These are phyloP conservation scores for Wilcoxina mikolae DNA, from an alignment of 495 filamentous ascomycete genomes.

Conservation along the genomic window DNA sequence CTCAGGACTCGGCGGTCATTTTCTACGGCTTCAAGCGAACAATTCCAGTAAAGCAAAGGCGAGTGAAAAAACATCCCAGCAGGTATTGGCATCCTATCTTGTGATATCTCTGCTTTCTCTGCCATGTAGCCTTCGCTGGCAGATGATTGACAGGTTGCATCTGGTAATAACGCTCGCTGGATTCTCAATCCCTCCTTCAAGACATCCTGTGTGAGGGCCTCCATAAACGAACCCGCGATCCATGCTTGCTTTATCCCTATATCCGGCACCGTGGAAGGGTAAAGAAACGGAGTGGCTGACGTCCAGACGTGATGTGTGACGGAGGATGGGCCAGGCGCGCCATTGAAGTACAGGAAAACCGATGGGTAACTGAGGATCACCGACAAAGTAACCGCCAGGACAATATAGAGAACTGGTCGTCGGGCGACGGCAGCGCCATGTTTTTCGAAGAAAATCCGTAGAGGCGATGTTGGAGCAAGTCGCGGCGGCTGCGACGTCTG, in stretches of 20 bases:
- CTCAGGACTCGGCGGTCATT: constrained; percentile 43
- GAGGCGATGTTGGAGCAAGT: constrained; percentile 43
- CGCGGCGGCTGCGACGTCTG: constrained; percentile 46
- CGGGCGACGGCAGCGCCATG: constrained; percentile 50
- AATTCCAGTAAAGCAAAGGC: constrained; percentile 60
- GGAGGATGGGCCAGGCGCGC: constrained; percentile 43
- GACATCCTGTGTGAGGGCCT: constrained; percentile 46
- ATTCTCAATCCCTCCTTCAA: constrained; percentile 47
- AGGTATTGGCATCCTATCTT: constrained; percentile 10
- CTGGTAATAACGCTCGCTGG: constrained; percentile 41
- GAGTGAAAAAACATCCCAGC: constrained; percentile 46
- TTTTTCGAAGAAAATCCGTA: constrained; percentile 44
- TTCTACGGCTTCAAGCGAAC: constrained; percentile 40
- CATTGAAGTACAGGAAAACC: constrained; percentile 50
- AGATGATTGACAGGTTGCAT: constrained; percentile 12
- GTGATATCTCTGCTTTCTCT: too few species aligned
- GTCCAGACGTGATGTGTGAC: constrained; percentile 68
- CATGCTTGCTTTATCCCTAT: constrained; percentile 39
- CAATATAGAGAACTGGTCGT: constrained; percentile 50
- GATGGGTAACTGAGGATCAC: constrained; percentile 51
- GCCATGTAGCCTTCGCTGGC: neutral
- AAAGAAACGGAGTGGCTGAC: constrained; percentile 45
- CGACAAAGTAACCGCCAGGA: constrained; percentile 48
- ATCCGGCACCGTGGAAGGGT: constrained; percentile 28
- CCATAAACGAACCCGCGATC: constrained; percentile 48